Base-by-base conservation (phyloP, 2,329 filamentous ascomycete genomes). In the Cercospora sp. region DNA sequence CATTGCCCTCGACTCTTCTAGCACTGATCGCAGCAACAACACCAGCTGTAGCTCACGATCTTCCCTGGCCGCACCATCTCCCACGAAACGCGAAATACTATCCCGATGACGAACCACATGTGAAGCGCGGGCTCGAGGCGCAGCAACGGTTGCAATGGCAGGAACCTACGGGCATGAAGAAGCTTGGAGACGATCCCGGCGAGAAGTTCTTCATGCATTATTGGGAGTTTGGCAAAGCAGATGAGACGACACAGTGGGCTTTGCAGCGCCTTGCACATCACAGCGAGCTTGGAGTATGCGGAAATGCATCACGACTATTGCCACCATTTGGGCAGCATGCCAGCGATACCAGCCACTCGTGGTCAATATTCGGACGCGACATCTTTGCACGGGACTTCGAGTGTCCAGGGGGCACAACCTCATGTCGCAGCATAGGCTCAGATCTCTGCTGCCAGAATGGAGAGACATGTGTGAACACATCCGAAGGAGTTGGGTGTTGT, bases 131-230 rank as follows among this genome's bases (percentile, higher is more conserved):
- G n/a, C 66, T 81, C 12, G 76, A 80, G 63, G 77, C 80, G 48
- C 78, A 78, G 69, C 78, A 80, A 71, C 78, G 74, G 69, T 75
- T 84, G 63, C 77, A 72, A 71, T 72, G 71, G 73, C 78, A 80
- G 75, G 78, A 73, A 48, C 90, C 90, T 0, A 85, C 86, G 1
- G 91, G 87, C 0, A 84, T 94, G 64, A 87, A 86, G 76, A 93
- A 93, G 76, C 91, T 94, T 87, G 84, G 87, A 58, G 83, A 84
- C 5, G 89, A 93, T 75, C 86, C 88, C 60, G 87, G 87, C 68
- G 90, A 92, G 76, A 95, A 92, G 84, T 90, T 94, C 76, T 87
- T 89, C 72, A 82, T 89, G 65, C 85, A 91, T 55, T 90, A 92
- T 77, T 89, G 81, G 83, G 79, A 81, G 65, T 84, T 84, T 63